Percentiles rank a stretch among this genome's conserved stretches.
Conservation (phyloP, 257 asterid species). For the Plantago major region DNA sequence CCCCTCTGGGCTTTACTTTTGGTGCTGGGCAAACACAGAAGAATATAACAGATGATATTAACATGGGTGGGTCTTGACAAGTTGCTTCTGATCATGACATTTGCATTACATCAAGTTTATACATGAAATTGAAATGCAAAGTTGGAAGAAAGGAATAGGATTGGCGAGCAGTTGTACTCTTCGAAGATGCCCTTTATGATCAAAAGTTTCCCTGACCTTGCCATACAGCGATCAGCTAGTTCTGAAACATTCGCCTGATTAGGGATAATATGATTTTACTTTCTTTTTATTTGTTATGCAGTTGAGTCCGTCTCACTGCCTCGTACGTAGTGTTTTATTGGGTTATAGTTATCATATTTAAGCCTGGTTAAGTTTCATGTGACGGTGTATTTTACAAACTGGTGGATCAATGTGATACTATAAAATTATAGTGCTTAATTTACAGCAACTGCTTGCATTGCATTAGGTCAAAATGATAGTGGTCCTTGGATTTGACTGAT, state of each 20-base stretch:
- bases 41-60: constrained; percentile 38
- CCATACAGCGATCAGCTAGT: not conserved
- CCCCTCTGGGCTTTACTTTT: constrained; percentile 60
- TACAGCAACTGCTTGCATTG: too few species aligned
- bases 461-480: too few species aligned
- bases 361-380: too few species aligned
- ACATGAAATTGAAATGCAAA: not conserved
- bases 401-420: too few species aligned
- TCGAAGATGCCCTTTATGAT: not conserved
- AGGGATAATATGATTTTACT: constrained; percentile 1
- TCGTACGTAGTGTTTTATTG: not conserved
- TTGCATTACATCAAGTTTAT: not conserved
- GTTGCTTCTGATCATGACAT: not conserved
- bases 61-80: constrained; percentile 75
- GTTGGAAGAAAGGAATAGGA: not conserved
- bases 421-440: too few species aligned
- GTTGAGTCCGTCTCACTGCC: not conserved
- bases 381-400: too few species aligned
- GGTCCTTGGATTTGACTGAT: too few species aligned
- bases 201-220: constrained; percentile 8
- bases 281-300: not conserved
- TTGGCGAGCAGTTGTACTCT: constrained; percentile 1
- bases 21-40: constrained; percentile 57
- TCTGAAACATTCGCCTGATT: not conserved
- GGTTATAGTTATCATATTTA: too few species aligned